These are phyloP conservation scores for Sarocladium brachiariae DNA, from an alignment of 2,329 filamentous ascomycete species.

Conservation along the genomic window DNA sequence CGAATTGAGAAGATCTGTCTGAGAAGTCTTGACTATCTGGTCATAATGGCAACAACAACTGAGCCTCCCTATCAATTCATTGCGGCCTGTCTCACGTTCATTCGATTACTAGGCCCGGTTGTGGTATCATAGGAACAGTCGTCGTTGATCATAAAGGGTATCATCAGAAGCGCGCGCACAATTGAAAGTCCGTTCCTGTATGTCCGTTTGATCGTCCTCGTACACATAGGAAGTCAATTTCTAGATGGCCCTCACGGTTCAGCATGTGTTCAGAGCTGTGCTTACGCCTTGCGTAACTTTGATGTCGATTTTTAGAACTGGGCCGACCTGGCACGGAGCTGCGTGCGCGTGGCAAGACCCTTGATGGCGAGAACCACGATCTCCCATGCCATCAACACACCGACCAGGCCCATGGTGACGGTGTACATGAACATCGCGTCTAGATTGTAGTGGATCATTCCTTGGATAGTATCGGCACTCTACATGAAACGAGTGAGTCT, in stretches of 20 bases:
- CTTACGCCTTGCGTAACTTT: neutral
- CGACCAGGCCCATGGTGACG: slow-evolving; percentile 75
- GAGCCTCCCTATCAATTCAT: neutral
- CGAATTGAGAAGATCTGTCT: too few species aligned
- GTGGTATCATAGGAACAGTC: neutral
- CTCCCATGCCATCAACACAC: slow-evolving; percentile 79
- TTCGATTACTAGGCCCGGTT: neutral
- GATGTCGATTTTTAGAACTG: neutral
- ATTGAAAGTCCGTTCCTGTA: neutral
- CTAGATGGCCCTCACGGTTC: too few species aligned
- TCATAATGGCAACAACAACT: too few species aligned
- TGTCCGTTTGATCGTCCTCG: neutral
- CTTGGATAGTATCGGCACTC: slow-evolving; percentile 67
- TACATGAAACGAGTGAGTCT: slow-evolving; percentile 21
- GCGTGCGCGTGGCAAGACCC: slow-evolving; percentile 65
- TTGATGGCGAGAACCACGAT: slow-evolving; percentile 75
- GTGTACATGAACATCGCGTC: slow-evolving; percentile 95
- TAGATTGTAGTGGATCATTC: slow-evolving; percentile 69
- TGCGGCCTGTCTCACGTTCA: neutral
- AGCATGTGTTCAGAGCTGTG: neutral
- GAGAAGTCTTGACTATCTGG: too few species aligned
- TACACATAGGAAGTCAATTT: too few species aligned
- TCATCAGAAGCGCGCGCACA: neutral
- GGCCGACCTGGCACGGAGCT: slow-evolving; percentile 17
- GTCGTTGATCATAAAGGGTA: slow-evolving; percentile 1